phyloP scores from a whole-genome alignment of 1,284 basidiomycete genomes.

The Cutaneotrichosporon sp. region DNA sequence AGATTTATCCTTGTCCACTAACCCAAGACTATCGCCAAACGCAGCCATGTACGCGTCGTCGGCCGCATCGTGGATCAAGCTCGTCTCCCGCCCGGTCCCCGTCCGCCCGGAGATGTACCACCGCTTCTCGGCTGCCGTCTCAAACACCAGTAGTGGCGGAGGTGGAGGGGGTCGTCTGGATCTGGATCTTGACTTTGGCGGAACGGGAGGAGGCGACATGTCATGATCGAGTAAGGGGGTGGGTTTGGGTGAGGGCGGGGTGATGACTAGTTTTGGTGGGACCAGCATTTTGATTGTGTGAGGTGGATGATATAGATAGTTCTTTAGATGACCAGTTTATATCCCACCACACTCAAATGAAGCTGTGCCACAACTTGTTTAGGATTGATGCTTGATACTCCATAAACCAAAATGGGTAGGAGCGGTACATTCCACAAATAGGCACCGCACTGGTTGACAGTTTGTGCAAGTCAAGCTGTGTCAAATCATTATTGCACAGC shows the following conservation, averaged over 20 bases:
- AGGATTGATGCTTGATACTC: not conserved
- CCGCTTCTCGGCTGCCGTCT: not conserved
- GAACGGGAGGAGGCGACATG: not conserved
- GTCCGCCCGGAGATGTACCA: not conserved
- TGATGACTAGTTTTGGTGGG: not conserved
- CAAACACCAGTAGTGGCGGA: not conserved
- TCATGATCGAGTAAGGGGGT: not conserved
- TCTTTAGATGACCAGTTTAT: not conserved
- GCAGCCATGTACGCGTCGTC: constrained; percentile 4
- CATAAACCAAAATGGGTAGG: not conserved
- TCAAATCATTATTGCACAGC: too few species aligned
- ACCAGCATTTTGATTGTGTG: not conserved
- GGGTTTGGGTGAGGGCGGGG: constrained; percentile 2
- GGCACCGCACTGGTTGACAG: not conserved
- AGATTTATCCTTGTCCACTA: not conserved
- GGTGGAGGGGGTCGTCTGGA: not conserved
- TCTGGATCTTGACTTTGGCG: not conserved
- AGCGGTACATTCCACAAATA: not conserved
- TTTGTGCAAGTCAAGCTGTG: too few species aligned
- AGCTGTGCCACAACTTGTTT: not conserved
- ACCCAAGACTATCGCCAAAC: not conserved
- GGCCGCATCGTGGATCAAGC: constrained; percentile 3
- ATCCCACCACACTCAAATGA: not conserved
- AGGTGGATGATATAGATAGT: not conserved
- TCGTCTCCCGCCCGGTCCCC: not conserved